Evolutionary conservation across 2,329 filamentous ascomycete species (phyloP), one percentile per base, ranked within the genome.

Genomic region (Raffaelea arxii): DNA sequence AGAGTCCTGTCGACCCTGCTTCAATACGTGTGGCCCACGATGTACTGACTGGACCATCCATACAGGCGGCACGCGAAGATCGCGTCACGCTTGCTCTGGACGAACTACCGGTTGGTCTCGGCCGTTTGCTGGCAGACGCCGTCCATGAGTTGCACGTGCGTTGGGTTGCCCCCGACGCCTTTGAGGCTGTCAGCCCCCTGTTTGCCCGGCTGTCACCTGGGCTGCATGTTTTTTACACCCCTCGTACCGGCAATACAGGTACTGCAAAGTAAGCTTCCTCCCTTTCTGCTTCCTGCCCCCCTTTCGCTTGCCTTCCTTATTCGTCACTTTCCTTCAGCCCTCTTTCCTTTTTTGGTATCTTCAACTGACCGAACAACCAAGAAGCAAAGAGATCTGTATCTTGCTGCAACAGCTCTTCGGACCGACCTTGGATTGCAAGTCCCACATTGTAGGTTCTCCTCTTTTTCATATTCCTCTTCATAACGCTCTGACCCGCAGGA

Each of bases 201-300:
- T 69, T 77, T 38, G 88, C 88, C 44, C 77, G 85, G 49, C 64
- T 89, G 14, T 80, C 87, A 2, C 82, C 90, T 1, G 91, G 91
- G 3, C 67, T 97, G 21, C 89, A 96, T 67, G 69, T 89, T 23
- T 85, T 85, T 56, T 89, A 82, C 59, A 85, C 83, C 0, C 84
- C 84, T 1, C 39, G 21, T 38, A 9, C 32, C 38, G 11, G 41
- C 46, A 18, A 27, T 39, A 51, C 52, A 41, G 43, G 49, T 40
- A 24, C 4, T n/a, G n/a, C n/a, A n/a, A n/a, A n/a, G n/a, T n/a
- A n/a, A 4, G 11, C 40, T 25, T 36, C 32, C 32, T 18, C 16
- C 19, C 19, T 9, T 16, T 36, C 16, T 36, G 32, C 27, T 30
- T 16, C 27, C 9, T 30, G 27, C 27, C 37, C 19, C n/a, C 11